Conservation (phyloP, 2,329 filamentous ascomycete species). For the Aspergillus phoenicis region DNA sequence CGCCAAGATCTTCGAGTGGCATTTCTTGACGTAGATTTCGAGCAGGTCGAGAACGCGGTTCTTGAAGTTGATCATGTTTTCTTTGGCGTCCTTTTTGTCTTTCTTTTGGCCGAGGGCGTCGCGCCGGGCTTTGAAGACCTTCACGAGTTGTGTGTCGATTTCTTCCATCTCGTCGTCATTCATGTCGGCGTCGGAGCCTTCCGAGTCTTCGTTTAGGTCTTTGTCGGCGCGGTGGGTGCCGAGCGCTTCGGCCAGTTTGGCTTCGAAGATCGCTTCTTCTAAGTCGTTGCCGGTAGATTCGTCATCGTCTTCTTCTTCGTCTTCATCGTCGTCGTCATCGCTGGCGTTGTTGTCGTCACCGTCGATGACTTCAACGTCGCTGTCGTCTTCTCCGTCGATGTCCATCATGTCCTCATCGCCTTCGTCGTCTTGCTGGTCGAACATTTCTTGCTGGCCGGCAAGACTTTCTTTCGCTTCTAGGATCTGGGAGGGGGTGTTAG, state of each 20-base stretch:
- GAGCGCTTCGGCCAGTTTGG: slow-evolving; percentile 75
- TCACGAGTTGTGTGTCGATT: slow-evolving; percentile 77
- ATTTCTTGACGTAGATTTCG: slow-evolving; percentile 79
- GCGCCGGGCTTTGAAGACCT: slow-evolving; percentile 79
- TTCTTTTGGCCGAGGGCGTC: slow-evolving; percentile 73
- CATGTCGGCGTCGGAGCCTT: slow-evolving; percentile 74
- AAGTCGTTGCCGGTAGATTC: slow-evolving; percentile 30
- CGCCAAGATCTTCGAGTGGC: slow-evolving; percentile 67
- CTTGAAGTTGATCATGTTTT: slow-evolving; percentile 92
- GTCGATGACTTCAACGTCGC: slow-evolving; percentile 45
- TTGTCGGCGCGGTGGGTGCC: slow-evolving; percentile 66
- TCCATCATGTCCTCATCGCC: slow-evolving; percentile 57
- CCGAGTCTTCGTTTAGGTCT: slow-evolving; percentile 58
- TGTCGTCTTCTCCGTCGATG: slow-evolving; percentile 41
- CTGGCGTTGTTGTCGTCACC: slow-evolving; percentile 35
- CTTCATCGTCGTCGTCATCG: slow-evolving; percentile 33
- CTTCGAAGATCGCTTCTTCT: slow-evolving; percentile 67
- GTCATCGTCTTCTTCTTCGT: slow-evolving; percentile 39
- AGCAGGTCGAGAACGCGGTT: slow-evolving; percentile 87
- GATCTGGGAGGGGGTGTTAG: slow-evolving; percentile 51
- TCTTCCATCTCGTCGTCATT: slow-evolving; percentile 94
- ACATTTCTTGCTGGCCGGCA: slow-evolving; percentile 82
- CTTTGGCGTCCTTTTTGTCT: slow-evolving; percentile 82
- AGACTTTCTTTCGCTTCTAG: slow-evolving; percentile 77
- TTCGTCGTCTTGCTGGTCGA: slow-evolving; percentile 68